Percentiles rank a stretch among this genome's conserved stretches.
Conservation (phyloP, 2,329 filamentous ascomycete species). For the Ceratocystiopsis minuta region DNA sequence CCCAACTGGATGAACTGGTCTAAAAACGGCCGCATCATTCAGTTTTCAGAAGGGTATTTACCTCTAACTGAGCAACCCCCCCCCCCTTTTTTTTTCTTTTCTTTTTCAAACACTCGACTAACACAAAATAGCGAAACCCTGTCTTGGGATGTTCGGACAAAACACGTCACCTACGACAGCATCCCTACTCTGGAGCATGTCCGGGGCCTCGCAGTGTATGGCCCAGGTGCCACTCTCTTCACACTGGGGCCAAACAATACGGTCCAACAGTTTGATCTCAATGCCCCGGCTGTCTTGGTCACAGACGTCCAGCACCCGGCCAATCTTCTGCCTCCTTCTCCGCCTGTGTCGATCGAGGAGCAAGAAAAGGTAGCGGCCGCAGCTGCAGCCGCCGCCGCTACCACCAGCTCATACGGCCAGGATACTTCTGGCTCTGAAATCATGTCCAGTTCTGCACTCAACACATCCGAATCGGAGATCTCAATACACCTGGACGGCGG, state of each 20-base stretch:
- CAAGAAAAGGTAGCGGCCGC: slow-evolving; percentile 32
- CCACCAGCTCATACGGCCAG: not conserved
- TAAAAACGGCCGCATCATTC: slow-evolving; percentile 89
- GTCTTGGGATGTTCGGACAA: slow-evolving; percentile 96
- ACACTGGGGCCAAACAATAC: slow-evolving; percentile 76
- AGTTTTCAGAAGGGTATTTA: slow-evolving; percentile 75
- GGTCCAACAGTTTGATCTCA: slow-evolving; percentile 88
- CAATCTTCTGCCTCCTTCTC: slow-evolving; percentile 59
- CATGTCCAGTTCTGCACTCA: slow-evolving; percentile 14
- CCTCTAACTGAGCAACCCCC: too few relatives aligned
- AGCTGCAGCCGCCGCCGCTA: slow-evolving; percentile 3
- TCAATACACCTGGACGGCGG: slow-evolving; percentile 38
- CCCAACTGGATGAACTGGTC: slow-evolving; percentile 98
- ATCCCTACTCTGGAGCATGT: slow-evolving; percentile 74
- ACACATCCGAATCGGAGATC: slow-evolving; percentile 36
- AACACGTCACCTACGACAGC: slow-evolving; percentile 77
- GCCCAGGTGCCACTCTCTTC: slow-evolving; percentile 79
- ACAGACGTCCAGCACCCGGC: slow-evolving; percentile 76
- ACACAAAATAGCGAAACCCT: slow-evolving; percentile 52
- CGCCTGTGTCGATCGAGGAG: slow-evolving; percentile 65
- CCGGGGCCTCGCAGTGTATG: slow-evolving; percentile 70
- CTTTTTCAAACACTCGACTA: too few relatives aligned
- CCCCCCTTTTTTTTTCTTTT: too few relatives aligned
- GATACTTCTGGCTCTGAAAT: slow-evolving; percentile 1
- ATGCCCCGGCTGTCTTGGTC: slow-evolving; percentile 62